A percentile compares a stretch with the other conserved stretches of the same genome.
These are phyloP conservation scores for Backusella macrospora DNA, from an alignment of 192 early-diverging fungal species.

Conservation along the genomic window DNA sequence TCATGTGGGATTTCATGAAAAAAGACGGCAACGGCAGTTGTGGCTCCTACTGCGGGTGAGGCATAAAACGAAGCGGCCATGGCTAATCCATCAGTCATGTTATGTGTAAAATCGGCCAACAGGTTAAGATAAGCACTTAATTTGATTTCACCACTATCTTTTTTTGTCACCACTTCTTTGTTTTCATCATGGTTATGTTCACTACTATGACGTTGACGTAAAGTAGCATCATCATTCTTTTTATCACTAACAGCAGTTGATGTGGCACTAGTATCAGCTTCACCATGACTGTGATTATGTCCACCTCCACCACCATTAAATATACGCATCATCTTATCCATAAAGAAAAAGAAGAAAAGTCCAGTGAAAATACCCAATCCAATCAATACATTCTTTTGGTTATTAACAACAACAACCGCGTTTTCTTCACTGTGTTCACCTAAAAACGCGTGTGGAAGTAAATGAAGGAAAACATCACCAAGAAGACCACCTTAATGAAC, in stretches of 20 bases:
- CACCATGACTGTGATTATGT: slow-evolving; percentile 58
- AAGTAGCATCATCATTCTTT: neutral
- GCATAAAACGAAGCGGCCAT: slow-evolving; percentile 85
- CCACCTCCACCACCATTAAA: slow-evolving; percentile 61
- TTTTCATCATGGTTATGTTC: slow-evolving; percentile 21
- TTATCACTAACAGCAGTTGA: neutral
- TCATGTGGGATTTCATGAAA: slow-evolving; percentile 92
- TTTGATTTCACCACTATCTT: slow-evolving; percentile 51
- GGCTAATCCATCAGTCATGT: slow-evolving; percentile 84
- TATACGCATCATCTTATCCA: slow-evolving; percentile 86
- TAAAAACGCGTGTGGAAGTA: slow-evolving; percentile 77
- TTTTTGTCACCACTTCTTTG: neutral
- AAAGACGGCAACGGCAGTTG: slow-evolving; percentile 83
- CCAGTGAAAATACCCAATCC: slow-evolving; percentile 79
- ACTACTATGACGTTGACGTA: slow-evolving; percentile 14
- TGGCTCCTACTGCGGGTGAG: slow-evolving; percentile 80
- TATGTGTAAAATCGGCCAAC: slow-evolving; percentile 84
- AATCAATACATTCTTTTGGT: slow-evolving; percentile 63
- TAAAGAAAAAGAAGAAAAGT: slow-evolving; percentile 73
- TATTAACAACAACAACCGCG: slow-evolving; percentile 42
- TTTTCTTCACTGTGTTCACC: slow-evolving; percentile 52
- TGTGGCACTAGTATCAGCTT: slow-evolving; percentile 35
- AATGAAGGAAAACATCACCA: slow-evolving; percentile 84
- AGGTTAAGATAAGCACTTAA: slow-evolving; percentile 79
- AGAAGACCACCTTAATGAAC: slow-evolving; percentile 60